These are phyloP conservation scores for Acrodontium crateriforme DNA, from an alignment of 2,329 filamentous ascomycete species.

Conservation along the genomic window DNA sequence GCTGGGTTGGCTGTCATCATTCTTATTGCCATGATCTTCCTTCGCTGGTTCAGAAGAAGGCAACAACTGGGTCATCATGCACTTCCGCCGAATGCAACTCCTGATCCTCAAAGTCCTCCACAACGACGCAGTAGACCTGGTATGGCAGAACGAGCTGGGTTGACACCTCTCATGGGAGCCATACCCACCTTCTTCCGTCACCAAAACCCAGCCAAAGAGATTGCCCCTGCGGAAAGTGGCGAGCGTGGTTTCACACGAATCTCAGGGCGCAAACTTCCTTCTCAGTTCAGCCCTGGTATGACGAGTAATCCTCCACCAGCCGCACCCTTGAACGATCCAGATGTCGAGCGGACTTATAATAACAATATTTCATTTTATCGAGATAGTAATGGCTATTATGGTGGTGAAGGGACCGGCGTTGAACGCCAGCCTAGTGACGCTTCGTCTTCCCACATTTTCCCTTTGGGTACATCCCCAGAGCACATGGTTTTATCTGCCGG, in stretches of 20 bases:
- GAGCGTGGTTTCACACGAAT: constrained; percentile 34
- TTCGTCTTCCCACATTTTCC: too few relatives aligned
- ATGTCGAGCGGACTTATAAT: too few relatives aligned
- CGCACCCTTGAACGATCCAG: constrained; percentile 13
- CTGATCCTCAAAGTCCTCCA: constrained; percentile 4
- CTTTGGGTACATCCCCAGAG: too few relatives aligned
- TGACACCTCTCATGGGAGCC: constrained; percentile 23
- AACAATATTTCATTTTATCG: constrained; percentile 29
- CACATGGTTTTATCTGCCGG: constrained; percentile 20
- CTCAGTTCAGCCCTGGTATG: constrained; percentile 35
- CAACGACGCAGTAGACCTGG: constrained; percentile 19
- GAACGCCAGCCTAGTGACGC: too few relatives aligned
- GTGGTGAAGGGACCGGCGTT: constrained; percentile 20
- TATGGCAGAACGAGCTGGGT: constrained; percentile 27
- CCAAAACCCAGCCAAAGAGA: constrained; percentile 15
- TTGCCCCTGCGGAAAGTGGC: constrained; percentile 8
- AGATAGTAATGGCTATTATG: constrained; percentile 31
- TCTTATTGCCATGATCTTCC: constrained; percentile 37
- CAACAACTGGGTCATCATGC: constrained; percentile 12
- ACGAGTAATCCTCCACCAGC: constrained; percentile 20
- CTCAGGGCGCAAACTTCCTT: constrained; percentile 35
- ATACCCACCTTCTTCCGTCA: constrained; percentile 25
- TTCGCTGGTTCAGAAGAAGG: constrained; percentile 36
- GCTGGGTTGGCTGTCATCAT: constrained; percentile 41
- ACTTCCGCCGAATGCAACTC: constrained; percentile 11